Evolutionary conservation across 441 rosid species (phyloP).

Genomic region (Gossypium davidsonii): DNA sequence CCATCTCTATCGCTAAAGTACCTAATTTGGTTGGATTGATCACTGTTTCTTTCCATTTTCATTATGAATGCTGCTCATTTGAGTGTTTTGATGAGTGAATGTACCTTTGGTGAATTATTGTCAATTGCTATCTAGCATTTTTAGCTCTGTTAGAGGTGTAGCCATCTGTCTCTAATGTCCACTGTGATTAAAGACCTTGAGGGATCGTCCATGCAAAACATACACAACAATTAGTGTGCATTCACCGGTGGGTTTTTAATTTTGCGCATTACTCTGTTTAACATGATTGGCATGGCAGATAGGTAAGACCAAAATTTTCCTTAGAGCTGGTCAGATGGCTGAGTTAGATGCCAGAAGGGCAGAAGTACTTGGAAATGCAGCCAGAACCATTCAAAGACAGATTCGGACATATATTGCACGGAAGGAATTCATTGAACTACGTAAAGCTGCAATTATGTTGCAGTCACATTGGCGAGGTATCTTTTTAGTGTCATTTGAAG

Average conservation of each 20-base stretch:
- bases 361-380: conserved; percentile 70
- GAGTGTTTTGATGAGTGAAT: background rate
- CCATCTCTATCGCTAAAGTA: background rate
- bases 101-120: background rate
- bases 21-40: background rate
- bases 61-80: background rate
- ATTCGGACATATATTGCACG: conserved; percentile 48
- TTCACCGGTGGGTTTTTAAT: background rate
- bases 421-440: conserved; percentile 42
- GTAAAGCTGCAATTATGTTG: conserved; percentile 47
- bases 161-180: conserved; percentile 2
- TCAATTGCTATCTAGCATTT: background rate
- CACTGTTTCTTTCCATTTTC: background rate
- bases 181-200: background rate
- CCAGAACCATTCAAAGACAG: conserved; percentile 58
- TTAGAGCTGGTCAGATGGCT: conserved; percentile 86
- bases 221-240: background rate
- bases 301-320: conserved; percentile 63
- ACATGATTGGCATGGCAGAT: conserved; percentile 36
- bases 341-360: conserved; percentile 73
- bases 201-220: background rate
- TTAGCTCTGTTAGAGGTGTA: background rate
- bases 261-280: conserved; percentile 7
- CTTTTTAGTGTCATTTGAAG: conserved; percentile 10
- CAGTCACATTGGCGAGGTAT: conserved; percentile 67